Evolutionary conservation across 768 basidiomycete species (phyloP), one percentile per base, ranked within the genome.

Genomic region (Kwoniella dejecticola): DNA sequence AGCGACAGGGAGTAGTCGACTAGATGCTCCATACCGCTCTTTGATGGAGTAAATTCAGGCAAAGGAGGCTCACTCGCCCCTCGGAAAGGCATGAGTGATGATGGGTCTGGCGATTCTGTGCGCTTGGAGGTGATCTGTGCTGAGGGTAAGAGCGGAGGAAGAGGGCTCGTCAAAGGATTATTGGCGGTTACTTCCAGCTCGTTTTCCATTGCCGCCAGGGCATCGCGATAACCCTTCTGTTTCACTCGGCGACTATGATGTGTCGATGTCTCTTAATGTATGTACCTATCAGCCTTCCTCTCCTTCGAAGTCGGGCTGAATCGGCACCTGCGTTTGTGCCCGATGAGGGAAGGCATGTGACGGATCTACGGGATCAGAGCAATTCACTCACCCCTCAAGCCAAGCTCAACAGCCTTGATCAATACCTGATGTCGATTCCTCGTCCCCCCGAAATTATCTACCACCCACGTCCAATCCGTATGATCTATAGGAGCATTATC

Each of bases 401-500:
- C 74, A 23, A 71, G 52, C 33, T 71, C 61, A 12, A 70, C 69
- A 13, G 71, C 74, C 46, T 72, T 65, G 47, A 70, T 64, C 48
- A 69, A 45, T 17, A 75, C 65, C 57, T 75, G 74, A 46, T 70
- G 69, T 46, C 68, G 61, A 29, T 52, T 69, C 55, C 74, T 60
- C 12, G 58, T 64, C 15, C 44, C 52, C 11, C 69, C 74, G 38
- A 75, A 72, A 23, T 57, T 40, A n/a, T 64, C 56, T 4, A 52
- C 52, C 3, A 75, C 66, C 52, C 52, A 64, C 6, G 59, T 54
- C 74, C 74, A 75, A 52, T 75, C 65, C 4, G 67, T 60, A 52
- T 57, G 56, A 29, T 57, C 56, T 12, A 57, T 49, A 2, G 56
- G 56, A 23, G 56, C 56, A n/a, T 46, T 46, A 40, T 57, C 56